These are phyloP conservation scores for Flagelloscypha sp. DNA, from an alignment of 768 basidiomycete species.

Conservation along the genomic window DNA sequence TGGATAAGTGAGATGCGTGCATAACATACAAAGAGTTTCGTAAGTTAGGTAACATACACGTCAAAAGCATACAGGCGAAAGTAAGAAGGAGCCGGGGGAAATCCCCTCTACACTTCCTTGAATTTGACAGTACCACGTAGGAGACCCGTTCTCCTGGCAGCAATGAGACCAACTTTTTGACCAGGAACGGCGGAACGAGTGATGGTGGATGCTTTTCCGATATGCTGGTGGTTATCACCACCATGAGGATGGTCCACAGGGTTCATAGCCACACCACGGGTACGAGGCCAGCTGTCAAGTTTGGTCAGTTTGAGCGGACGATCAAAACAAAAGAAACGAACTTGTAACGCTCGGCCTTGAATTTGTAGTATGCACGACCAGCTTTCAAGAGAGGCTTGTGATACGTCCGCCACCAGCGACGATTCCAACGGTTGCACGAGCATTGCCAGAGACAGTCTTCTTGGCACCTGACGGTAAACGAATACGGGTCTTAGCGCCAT, in stretches of 20 bases:
- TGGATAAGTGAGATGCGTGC: too few relatives aligned
- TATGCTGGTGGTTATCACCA: slow-evolving; percentile 80
- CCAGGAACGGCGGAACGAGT: slow-evolving; percentile 63
- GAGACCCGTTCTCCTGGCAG: slow-evolving; percentile 69
- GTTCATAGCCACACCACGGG: slow-evolving; percentile 81
- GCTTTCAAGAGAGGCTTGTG: slow-evolving; percentile 76
- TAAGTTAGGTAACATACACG: too few relatives aligned
- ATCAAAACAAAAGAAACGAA: slow-evolving; percentile 15
- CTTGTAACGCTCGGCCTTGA: slow-evolving; percentile 73
- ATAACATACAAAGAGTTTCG: too few relatives aligned
- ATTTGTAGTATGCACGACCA: slow-evolving; percentile 65
- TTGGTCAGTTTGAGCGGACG: neutral
- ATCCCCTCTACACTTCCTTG: slow-evolving; percentile 59
- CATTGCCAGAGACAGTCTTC: slow-evolving; percentile 57
- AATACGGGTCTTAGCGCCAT: slow-evolving; percentile 64
- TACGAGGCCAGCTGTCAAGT: slow-evolving; percentile 47
- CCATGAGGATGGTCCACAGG: slow-evolving; percentile 67
- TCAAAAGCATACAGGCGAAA: too few relatives aligned
- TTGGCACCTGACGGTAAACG: slow-evolving; percentile 66
- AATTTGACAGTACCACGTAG: slow-evolving; percentile 68
- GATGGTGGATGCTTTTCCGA: slow-evolving; percentile 75
- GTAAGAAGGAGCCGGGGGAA: too few relatives aligned
- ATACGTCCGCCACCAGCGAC: slow-evolving; percentile 76
- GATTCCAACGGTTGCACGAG: slow-evolving; percentile 66
- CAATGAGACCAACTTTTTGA: slow-evolving; percentile 72